Base-by-base conservation (phyloP, 768 basidiomycete species). In the Lentinula lateritia region DNA sequence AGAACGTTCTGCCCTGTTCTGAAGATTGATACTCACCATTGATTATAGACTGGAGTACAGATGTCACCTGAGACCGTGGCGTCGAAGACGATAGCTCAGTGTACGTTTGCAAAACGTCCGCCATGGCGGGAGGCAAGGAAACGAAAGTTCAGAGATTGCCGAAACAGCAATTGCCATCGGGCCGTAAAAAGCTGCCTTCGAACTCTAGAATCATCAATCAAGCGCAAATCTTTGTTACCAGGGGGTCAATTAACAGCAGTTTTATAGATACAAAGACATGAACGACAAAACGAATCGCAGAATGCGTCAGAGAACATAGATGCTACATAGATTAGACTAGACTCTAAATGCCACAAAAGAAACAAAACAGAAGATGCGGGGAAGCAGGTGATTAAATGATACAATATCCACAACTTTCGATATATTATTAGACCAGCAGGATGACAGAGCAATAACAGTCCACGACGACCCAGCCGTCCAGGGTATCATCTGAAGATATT, bases 41-140 rank as follows among this genome's bases (percentile, higher is more conserved):
- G 64, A 80, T 78, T 45, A 88, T 80, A 45, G 77, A 76, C 63
- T 81, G 78, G 52, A 87, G 78, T 12, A 80, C 79, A 12, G 70
- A 66, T 32, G 78, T 67, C 38, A 86, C 75, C 38, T 84, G 78
- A 12, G 73, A 65, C 65, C 79, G 76, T 32, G 78, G 65, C 1
- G 84, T 81, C 16, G 82, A 74, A 12, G 78, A 61, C 12, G 82
- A 73, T 60, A 86, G 78, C 42, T 76, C 74, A 52, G 72, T 72
- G 66, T 86, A 87, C 50, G 76, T 67, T 62, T 74, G 70, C 61
- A 82, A 70, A 61, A 79, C 73, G 50, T 76, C 74, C 60, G 82
- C 70, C 84, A 86, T 85, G 58, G 42, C 34, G 36, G 46, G 20
- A 41, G 23, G n/a, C 18, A 15, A 20, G 43, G 28, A 34, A 39